phyloP scores from a whole-genome alignment of 176 grass and related monocot species.

The Aegilops speltoides region DNA sequence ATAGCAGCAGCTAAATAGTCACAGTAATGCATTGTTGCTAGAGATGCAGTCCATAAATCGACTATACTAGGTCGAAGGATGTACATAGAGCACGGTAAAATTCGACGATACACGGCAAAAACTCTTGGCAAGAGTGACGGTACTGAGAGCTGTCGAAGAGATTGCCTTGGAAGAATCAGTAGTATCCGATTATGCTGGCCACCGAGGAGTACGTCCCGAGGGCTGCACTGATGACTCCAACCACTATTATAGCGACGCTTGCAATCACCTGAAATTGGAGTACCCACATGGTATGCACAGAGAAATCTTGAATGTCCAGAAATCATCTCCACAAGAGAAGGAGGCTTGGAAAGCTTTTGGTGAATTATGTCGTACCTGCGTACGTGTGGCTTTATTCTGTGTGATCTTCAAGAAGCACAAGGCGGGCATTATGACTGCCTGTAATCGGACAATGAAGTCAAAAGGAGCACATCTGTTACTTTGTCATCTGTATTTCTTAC shows the following conservation, averaged over 20 bases:
- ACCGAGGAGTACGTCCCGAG: slow-evolving; percentile 80
- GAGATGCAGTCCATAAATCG: neutral
- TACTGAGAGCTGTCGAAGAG: neutral
- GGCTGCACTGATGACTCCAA: slow-evolving; percentile 48
- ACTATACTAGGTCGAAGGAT: slow-evolving; percentile 11
- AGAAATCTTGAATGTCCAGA: neutral
- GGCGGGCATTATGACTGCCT: slow-evolving; percentile 88
- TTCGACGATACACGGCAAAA: neutral
- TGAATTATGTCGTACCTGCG: slow-evolving; percentile 48
- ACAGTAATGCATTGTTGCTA: neutral
- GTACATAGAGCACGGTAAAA: neutral
- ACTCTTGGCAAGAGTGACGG: neutral
- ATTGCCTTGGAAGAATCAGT: slow-evolving; percentile 30
- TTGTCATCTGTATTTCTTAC: too few relatives aligned
- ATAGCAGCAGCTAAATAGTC: too few relatives aligned
- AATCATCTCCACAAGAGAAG: neutral
- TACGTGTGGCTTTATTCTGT: slow-evolving; percentile 62
- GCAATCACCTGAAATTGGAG: slow-evolving; percentile 59
- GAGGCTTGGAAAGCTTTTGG: neutral
- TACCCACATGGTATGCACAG: neutral
- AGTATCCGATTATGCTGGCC: slow-evolving; percentile 38
- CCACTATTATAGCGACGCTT: slow-evolving; percentile 43
- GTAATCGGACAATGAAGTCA: slow-evolving; percentile 10
- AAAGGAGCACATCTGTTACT: neutral
- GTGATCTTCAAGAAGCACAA: slow-evolving; percentile 90